These are phyloP conservation scores for Arctium minus DNA, from an alignment of 129 eudicot species.

Conservation along the genomic window DNA sequence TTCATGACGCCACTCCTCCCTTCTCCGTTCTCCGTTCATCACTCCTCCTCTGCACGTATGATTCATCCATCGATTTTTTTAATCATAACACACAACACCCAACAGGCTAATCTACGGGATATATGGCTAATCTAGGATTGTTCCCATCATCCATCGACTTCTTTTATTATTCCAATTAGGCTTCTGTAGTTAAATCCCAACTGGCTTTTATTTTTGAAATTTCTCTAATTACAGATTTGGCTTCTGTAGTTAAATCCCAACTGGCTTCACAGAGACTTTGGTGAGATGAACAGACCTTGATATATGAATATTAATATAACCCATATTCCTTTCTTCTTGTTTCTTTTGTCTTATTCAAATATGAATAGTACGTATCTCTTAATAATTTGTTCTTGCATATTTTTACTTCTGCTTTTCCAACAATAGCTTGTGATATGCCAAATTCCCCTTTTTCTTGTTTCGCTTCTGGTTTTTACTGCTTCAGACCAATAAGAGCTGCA, in stretches of 20 bases:
- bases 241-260: background rate
- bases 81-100: too few relatives aligned
- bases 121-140: too few relatives aligned
- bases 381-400: slow-evolving; percentile 26
- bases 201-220: slow-evolving; percentile 27
- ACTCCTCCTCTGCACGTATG: too few relatives aligned
- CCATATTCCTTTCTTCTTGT: slow-evolving; percentile 10
- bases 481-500: slow-evolving; percentile 5
- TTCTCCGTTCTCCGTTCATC: too few relatives aligned
- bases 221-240: slow-evolving; percentile 7
- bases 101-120: too few relatives aligned
- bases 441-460: slow-evolving; percentile 8
- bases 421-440: slow-evolving; percentile 30
- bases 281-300: slow-evolving; percentile 22
- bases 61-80: too few relatives aligned
- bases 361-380: slow-evolving; percentile 9
- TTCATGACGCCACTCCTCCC: too few relatives aligned
- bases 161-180: slow-evolving; percentile 17
- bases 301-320: slow-evolving; percentile 22
- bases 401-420: slow-evolving; percentile 24
- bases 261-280: slow-evolving; percentile 20
- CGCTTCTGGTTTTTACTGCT: slow-evolving; percentile 22
- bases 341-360: slow-evolving; percentile 27
- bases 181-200: slow-evolving; percentile 36
- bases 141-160: too few relatives aligned